Conservation (phyloP, 768 basidiomycete genomes). For the Trametopsis cervina region DNA sequence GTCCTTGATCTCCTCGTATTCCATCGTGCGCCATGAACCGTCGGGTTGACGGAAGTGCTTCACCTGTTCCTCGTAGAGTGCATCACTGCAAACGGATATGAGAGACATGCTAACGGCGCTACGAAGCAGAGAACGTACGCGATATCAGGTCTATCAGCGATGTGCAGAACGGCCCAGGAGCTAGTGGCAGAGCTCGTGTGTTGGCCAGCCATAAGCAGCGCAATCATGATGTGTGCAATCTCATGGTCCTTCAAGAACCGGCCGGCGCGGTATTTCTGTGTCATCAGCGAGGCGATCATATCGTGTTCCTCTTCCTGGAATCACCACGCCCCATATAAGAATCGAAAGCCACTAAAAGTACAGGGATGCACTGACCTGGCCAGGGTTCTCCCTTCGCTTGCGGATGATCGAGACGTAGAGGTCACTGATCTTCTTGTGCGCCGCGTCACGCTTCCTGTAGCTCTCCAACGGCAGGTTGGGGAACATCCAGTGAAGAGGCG, state of each 20-base stretch:
- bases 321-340: background rate
- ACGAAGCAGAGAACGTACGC: slow-evolving; percentile 41
- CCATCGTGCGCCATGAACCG: slow-evolving; percentile 71
- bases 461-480: slow-evolving; percentile 87
- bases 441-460: slow-evolving; percentile 82
- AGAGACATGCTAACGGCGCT: background rate
- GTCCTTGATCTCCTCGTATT: slow-evolving; percentile 79
- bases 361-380: slow-evolving; percentile 31
- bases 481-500: slow-evolving; percentile 92
- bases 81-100: slow-evolving; percentile 42
- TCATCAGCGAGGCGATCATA: slow-evolving; percentile 85
- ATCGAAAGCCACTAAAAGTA: background rate
- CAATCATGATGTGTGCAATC: slow-evolving; percentile 98
- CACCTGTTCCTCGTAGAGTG: slow-evolving; percentile 86
- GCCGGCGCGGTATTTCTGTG: slow-evolving; percentile 82
- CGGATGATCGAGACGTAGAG: slow-evolving; percentile 88
- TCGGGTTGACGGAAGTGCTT: slow-evolving; percentile 72
- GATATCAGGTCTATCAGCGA: slow-evolving; percentile 69
- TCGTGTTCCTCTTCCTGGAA: slow-evolving; percentile 64
- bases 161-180: slow-evolving; percentile 85
- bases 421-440: slow-evolving; percentile 88
- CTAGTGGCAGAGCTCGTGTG: slow-evolving; percentile 93
- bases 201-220: slow-evolving; percentile 98
- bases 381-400: slow-evolving; percentile 51
- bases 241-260: slow-evolving; percentile 75